Conservation (phyloP, 202 grass and related monocot genomes). For the Panicum virgatum region DNA sequence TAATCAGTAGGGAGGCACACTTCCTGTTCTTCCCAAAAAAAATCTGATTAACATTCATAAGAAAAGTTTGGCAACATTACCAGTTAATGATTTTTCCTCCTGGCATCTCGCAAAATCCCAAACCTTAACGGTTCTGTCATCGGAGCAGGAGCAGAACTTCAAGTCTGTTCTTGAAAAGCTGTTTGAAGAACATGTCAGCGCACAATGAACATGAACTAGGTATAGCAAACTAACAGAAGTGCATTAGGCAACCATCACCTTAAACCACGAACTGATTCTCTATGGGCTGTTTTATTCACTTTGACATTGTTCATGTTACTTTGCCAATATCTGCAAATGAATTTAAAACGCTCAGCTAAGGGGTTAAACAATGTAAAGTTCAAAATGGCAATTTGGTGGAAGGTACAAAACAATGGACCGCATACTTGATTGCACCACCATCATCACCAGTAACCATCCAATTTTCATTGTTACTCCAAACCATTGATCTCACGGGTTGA, state of each 20-base stretch:
- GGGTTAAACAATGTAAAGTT: slow-evolving; percentile 35
- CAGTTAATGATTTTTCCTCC: slow-evolving; percentile 97
- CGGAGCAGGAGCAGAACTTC: slow-evolving; percentile 99
- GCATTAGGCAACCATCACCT: slow-evolving; percentile 52
- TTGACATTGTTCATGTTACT: slow-evolving; percentile 99
- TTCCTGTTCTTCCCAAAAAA: neutral
- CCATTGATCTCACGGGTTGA: slow-evolving; percentile 96
- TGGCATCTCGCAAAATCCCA: slow-evolving; percentile 99
- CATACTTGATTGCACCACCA: slow-evolving; percentile 97
- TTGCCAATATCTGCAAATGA: slow-evolving; percentile 89
- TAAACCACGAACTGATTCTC: slow-evolving; percentile 93
- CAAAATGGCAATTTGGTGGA: slow-evolving; percentile 35
- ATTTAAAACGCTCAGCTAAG: slow-evolving; percentile 11
- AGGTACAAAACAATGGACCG: slow-evolving; percentile 15
- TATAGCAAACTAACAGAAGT: slow-evolving; percentile 29
- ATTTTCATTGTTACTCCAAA: slow-evolving; percentile 99
- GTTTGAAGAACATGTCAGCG: slow-evolving; percentile 40
- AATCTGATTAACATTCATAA: slow-evolving; percentile 23
- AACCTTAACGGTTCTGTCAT: slow-evolving; percentile 96
- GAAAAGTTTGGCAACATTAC: slow-evolving; percentile 80
- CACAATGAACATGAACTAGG: slow-evolving; percentile 31
- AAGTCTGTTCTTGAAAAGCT: slow-evolving; percentile 98
- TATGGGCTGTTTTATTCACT: slow-evolving; percentile 97
- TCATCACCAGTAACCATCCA: slow-evolving; percentile 99
- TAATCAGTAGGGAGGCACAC: no score